Percentiles rank a stretch among this genome's conserved stretches.
These are phyloP conservation scores for Saturnispora mendoncae DNA, from an alignment of 805 yeast species.

Conservation along the genomic window DNA sequence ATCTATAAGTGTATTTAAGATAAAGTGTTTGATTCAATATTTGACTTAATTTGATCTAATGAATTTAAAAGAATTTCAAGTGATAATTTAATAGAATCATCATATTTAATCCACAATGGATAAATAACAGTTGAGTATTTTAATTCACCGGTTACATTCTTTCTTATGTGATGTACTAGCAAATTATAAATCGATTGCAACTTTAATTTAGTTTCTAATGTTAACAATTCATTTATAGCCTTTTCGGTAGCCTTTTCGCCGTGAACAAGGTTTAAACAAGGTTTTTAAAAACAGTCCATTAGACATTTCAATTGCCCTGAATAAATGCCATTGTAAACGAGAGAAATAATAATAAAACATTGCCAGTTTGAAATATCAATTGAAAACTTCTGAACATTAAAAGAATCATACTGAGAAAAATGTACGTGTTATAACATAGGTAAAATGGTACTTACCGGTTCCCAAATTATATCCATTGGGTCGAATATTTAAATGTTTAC, in stretches of 20 bases:
- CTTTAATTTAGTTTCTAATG: neutral
- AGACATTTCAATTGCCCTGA: slow-evolving; percentile 6
- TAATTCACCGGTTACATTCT: neutral
- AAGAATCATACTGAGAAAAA: neutral
- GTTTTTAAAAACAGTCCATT: slow-evolving; percentile 7
- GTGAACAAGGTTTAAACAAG: neutral
- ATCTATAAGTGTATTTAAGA: neutral
- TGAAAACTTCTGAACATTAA: neutral
- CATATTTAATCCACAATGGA: neutral
- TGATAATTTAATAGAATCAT: no score
- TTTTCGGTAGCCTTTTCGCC: slow-evolving; percentile 2
- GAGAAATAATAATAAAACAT: slow-evolving; percentile 5
- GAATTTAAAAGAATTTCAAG: no score
- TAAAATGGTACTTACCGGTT: slow-evolving; percentile 1
- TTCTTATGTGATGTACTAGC: neutral
- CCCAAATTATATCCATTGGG: neutral
- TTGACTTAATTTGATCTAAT: no score
- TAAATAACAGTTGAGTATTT: neutral
- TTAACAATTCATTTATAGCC: neutral
- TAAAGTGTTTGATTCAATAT: no score
- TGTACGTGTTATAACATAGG: neutral
- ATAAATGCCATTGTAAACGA: slow-evolving; percentile 6
- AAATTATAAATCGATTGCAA: neutral
- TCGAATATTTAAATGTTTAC: neutral
- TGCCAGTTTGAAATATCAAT: neutral